phyloP scores from a whole-genome alignment of 345 rosid species.

The Gossypium raimondii region DNA sequence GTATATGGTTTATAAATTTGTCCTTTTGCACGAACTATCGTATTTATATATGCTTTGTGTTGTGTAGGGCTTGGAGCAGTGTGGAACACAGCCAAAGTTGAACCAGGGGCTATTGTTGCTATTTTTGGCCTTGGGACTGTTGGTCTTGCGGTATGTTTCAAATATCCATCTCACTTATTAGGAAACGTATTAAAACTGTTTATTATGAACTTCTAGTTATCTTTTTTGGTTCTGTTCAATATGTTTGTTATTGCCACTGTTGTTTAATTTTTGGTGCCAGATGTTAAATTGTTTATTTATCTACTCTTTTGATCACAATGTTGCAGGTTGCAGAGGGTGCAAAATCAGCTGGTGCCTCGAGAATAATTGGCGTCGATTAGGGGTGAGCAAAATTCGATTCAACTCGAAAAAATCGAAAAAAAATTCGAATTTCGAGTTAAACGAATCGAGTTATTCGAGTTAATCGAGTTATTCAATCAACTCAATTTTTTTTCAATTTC shows the following conservation, averaged over 20 bases:
- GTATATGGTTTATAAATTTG: not conserved
- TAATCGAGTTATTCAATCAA: too few relatives aligned
- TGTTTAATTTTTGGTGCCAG: not conserved
- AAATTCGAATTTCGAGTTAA: too few relatives aligned
- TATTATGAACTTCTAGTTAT: not conserved
- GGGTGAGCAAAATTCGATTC: too few relatives aligned
- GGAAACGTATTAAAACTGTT: not conserved
- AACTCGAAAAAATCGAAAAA: too few relatives aligned
- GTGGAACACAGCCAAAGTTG: slow-evolving; percentile 99
- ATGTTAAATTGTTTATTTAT: not conserved
- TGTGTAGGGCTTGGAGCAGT: slow-evolving; percentile 89
- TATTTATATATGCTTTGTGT: not conserved
- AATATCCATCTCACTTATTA: not conserved
- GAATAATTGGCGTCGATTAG: slow-evolving; percentile 89
- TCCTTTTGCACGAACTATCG: not conserved
- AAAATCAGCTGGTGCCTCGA: slow-evolving; percentile 88
- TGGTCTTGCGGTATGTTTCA: slow-evolving; percentile 85
- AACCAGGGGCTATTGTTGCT: slow-evolving; percentile 84
- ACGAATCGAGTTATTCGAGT: too few relatives aligned
- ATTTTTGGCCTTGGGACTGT: slow-evolving; percentile 97
- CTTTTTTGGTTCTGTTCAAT: not conserved
- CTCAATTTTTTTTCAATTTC: too few relatives aligned
- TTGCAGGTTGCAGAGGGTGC: slow-evolving; percentile 97
- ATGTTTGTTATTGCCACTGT: not conserved
- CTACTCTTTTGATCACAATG: not conserved